phyloP scores from a whole-genome alignment of 1,284 basidiomycete genomes.

The Trametes versicolor region DNA sequence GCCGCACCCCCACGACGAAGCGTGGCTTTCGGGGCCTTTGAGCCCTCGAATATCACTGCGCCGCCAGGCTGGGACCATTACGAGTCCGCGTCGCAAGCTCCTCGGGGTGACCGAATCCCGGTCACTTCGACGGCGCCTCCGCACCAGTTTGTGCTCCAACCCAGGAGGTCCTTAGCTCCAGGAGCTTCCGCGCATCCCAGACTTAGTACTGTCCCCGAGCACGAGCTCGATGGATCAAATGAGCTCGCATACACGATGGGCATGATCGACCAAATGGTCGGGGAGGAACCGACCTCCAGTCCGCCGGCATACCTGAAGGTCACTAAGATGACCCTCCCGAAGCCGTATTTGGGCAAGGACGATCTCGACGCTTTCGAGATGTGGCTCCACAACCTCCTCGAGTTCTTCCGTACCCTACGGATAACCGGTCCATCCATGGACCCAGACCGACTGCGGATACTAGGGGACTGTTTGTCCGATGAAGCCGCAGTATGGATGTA shows the following conservation, averaged over 20 bases:
- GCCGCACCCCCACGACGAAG: too few relatives aligned
- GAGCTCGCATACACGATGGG: not conserved
- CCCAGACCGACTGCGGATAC: not conserved
- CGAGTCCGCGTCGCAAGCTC: too few relatives aligned
- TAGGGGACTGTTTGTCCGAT: not conserved
- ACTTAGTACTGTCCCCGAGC: too few relatives aligned
- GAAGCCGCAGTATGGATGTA: not conserved
- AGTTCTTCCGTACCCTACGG: not conserved
- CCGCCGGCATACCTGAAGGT: slow-evolving; percentile 1
- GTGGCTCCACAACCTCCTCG: slow-evolving; percentile 4
- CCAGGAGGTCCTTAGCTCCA: too few relatives aligned
- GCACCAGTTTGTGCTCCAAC: too few relatives aligned
- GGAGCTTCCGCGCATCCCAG: too few relatives aligned
- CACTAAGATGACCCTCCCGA: not conserved
- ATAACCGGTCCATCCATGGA: slow-evolving; percentile 3
- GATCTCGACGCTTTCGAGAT: slow-evolving; percentile 5
- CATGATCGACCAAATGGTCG: slow-evolving; percentile 5
- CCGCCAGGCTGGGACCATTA: too few relatives aligned
- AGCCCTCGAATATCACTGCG: too few relatives aligned
- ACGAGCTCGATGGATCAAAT: too few relatives aligned
- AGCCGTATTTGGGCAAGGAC: not conserved
- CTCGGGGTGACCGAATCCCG: too few relatives aligned
- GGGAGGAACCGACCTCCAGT: not conserved
- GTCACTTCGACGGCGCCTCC: too few relatives aligned
- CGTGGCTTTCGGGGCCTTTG: too few relatives aligned